Evolutionary conservation across 1,284 basidiomycete species (phyloP).

Genomic region (Ustanciosporium gigantosporum): DNA sequence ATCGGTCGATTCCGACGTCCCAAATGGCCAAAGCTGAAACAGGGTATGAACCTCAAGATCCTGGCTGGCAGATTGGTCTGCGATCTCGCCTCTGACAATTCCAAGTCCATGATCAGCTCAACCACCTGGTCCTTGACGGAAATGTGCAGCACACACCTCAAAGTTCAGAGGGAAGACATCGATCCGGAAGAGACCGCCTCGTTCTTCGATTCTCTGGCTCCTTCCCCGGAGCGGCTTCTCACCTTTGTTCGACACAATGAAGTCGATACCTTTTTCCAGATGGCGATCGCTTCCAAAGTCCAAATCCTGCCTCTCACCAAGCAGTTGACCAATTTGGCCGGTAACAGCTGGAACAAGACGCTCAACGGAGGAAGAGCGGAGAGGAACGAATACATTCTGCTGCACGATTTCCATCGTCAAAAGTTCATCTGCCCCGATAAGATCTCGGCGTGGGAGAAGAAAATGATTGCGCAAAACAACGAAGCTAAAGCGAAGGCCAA

Average conservation of each 20-base stretch:
- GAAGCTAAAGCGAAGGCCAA: constrained; percentile 35
- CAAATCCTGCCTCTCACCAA: constrained; percentile 86
- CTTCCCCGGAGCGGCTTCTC: constrained; percentile 76
- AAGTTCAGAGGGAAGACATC: constrained; percentile 68
- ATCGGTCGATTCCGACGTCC: constrained; percentile 87
- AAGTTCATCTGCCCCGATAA: constrained; percentile 98
- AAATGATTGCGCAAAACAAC: constrained; percentile 46
- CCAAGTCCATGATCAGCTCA: constrained; percentile 77
- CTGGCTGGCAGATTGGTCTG: constrained; percentile 84
- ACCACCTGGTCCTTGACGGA: constrained; percentile 94
- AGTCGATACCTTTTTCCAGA: constrained; percentile 90
- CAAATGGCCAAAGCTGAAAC: constrained; percentile 75
- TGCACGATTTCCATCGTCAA: constrained; percentile 95
- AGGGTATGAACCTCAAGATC: constrained; percentile 79
- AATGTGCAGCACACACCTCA: constrained; percentile 78
- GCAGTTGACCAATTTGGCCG: constrained; percentile 94
- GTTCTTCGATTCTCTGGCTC: constrained; percentile 84
- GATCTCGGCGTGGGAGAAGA: constrained; percentile 69
- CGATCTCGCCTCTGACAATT: constrained; percentile 90
- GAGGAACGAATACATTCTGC: constrained; percentile 96
- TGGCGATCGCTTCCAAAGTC: constrained; percentile 89
- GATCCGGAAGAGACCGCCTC: constrained; percentile 90
- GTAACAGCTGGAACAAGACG: constrained; percentile 79
- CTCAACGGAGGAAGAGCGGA: constrained; percentile 78
- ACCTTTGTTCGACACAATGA: constrained; percentile 91